A percentile compares a stretch with the other conserved stretches of the same genome.
phyloP scores from a whole-genome alignment of 495 filamentous ascomycete species.

The Tetracladium marchalianum region DNA sequence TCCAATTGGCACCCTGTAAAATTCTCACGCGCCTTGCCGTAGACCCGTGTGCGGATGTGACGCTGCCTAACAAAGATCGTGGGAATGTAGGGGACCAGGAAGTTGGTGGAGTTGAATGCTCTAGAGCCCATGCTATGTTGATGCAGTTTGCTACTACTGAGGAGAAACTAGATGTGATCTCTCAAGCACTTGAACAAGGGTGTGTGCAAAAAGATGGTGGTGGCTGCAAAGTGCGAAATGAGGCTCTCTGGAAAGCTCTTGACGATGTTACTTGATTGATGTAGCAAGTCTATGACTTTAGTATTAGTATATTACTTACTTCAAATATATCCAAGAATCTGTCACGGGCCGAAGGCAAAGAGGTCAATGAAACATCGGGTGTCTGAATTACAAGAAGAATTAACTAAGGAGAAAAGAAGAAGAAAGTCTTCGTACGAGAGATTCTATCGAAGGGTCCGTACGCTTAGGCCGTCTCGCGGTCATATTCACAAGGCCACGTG shows the following conservation, averaged over 20 bases:
- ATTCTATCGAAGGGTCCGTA: too few relatives aligned
- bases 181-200: constrained; percentile 13
- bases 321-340: too few relatives aligned
- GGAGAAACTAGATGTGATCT: constrained; percentile 15
- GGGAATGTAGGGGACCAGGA: constrained; percentile 2
- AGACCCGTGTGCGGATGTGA: constrained; percentile 8
- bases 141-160: constrained; percentile 20
- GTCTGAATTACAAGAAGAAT: too few relatives aligned
- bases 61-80: not conserved
- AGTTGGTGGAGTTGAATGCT: constrained; percentile 10
- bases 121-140: constrained; percentile 15
- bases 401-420: too few relatives aligned
- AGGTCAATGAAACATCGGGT: too few relatives aligned
- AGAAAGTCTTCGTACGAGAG: too few relatives aligned
- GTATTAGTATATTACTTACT: too few relatives aligned
- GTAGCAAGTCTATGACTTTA: too few relatives aligned
- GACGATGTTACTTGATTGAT: constrained; percentile 9
- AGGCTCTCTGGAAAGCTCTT: constrained; percentile 15
- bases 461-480: too few relatives aligned
- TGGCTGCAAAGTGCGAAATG: constrained; percentile 19
- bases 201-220: constrained; percentile 13
- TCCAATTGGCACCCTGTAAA: constrained; percentile 2
- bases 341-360: too few relatives aligned
- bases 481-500: too few relatives aligned
- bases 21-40: constrained; percentile 2